Percentiles rank a stretch among this genome's conserved stretches.
These are phyloP conservation scores for Pythium pyrilobum DNA, from an alignment of 352 stramenopile genomes.

Conservation along the genomic window DNA sequence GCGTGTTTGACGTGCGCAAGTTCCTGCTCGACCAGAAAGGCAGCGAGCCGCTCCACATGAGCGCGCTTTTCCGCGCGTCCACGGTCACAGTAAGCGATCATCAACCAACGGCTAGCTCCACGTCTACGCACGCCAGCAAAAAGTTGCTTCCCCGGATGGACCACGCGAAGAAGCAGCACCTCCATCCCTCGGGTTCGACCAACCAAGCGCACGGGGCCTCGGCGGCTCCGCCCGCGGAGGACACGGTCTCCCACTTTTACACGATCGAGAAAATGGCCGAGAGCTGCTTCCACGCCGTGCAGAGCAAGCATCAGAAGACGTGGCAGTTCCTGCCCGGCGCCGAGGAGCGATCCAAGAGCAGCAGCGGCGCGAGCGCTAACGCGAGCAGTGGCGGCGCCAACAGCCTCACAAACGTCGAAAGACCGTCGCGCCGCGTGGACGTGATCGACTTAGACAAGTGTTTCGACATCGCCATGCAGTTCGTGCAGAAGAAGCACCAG, in stretches of 20 bases:
- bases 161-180: background rate
- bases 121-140: constrained; percentile 20
- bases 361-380: constrained; percentile 26
- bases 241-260: constrained; percentile 66
- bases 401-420: constrained; percentile 51
- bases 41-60: constrained; percentile 46
- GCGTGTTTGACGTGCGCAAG: constrained; percentile 57
- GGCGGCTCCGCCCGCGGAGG: constrained; percentile 20
- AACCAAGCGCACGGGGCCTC: background rate
- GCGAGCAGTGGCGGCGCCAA: constrained; percentile 24
- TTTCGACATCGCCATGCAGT: constrained; percentile 65
- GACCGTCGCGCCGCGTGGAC: constrained; percentile 56
- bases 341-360: constrained; percentile 52
- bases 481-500: constrained; percentile 37
- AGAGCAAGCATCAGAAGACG: constrained; percentile 59
- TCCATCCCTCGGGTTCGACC: background rate
- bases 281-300: constrained; percentile 62
- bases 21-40: constrained; percentile 63
- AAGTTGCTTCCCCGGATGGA: constrained; percentile 39
- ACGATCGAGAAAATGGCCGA: constrained; percentile 68
- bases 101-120: constrained; percentile 4
- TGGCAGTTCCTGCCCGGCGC: constrained; percentile 69
- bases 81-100: constrained; percentile 5
- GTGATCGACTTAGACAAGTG: constrained; percentile 65
- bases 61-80: constrained; percentile 45